Conservation (phyloP, 805 yeast genomes). For the Cyberlindnera maritima region DNA sequence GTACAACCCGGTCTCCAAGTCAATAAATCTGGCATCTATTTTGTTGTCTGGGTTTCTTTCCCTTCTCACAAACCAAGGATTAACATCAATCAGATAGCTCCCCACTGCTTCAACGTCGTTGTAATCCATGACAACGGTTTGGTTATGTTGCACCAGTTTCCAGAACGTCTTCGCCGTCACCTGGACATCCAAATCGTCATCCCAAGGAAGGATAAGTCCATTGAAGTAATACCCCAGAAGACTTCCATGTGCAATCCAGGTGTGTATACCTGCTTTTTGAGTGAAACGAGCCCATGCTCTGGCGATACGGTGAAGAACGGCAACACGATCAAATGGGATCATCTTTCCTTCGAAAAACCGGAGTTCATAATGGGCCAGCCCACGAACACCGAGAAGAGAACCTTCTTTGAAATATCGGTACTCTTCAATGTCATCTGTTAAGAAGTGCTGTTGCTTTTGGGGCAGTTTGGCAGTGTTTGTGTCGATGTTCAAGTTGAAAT, state of each 20-base stretch:
- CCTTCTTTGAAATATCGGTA: constrained; percentile 28
- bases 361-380: constrained; percentile 27
- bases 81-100: constrained; percentile 42
- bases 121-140: constrained; percentile 46
- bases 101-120: constrained; percentile 42
- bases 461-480: constrained; percentile 11
- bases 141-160: constrained; percentile 40
- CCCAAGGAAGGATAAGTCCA: constrained; percentile 59
- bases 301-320: constrained; percentile 23
- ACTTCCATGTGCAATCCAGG: constrained; percentile 62
- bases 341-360: constrained; percentile 21
- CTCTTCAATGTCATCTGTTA: constrained; percentile 5
- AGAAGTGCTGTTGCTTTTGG: constrained; percentile 4
- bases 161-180: constrained; percentile 45
- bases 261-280: constrained; percentile 12
- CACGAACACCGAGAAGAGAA: constrained; percentile 15
- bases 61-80: constrained; percentile 52
- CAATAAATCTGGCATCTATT: constrained; percentile 73
- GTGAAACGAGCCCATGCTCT: constrained; percentile 28
- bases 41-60: constrained; percentile 54
- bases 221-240: constrained; percentile 58
- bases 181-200: constrained; percentile 57
- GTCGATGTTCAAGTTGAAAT: constrained; percentile 15
- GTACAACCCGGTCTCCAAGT: constrained; percentile 65
- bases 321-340: constrained; percentile 20